Conservation (phyloP, 1,284 basidiomycete species). For the Ustilago sp. region DNA sequence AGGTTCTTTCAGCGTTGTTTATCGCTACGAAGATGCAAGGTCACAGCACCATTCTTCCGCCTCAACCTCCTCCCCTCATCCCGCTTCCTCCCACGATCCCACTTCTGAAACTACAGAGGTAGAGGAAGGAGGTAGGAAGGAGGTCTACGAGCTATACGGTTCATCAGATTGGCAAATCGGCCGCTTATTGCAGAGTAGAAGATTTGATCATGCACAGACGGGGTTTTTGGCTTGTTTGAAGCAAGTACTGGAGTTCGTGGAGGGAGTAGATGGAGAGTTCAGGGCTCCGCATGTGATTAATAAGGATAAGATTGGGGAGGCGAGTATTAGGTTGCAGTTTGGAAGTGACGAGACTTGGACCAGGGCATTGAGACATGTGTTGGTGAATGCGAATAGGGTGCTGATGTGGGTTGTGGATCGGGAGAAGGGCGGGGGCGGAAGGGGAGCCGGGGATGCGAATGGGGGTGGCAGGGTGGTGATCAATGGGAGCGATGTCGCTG, state of each 20-base stretch:
- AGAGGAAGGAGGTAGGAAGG: constrained; percentile 31
- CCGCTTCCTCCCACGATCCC: not conserved
- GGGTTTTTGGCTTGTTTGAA: constrained; percentile 93
- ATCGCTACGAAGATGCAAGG: constrained; percentile 32
- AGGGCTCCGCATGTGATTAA: constrained; percentile 89
- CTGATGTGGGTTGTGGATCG: constrained; percentile 45
- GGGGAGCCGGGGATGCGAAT: not conserved
- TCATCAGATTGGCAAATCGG: constrained; percentile 79
- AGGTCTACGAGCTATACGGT: constrained; percentile 59
- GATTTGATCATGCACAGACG: constrained; percentile 96
- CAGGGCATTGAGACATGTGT: constrained; percentile 87
- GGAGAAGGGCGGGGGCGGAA: constrained; percentile 5
- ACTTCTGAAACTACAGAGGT: not conserved
- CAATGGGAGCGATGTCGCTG: constrained; percentile 21
- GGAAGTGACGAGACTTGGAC: constrained; percentile 94
- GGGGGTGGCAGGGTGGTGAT: constrained; percentile 6
- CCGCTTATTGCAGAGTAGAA: constrained; percentile 87
- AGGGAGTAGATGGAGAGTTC: constrained; percentile 76
- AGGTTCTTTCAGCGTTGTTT: constrained; percentile 56
- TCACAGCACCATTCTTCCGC: constrained; percentile 21
- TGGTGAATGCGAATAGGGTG: constrained; percentile 73
- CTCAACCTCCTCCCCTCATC: constrained; percentile 2
- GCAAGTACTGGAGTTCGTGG: constrained; percentile 86
- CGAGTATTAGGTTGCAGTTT: constrained; percentile 92
- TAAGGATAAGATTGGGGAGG: constrained; percentile 95